Percentiles rank a stretch among this genome's conserved stretches.
Evolutionary conservation across 1,284 basidiomycete species (phyloP).

Genomic region (Sparassis latifolia): DNA sequence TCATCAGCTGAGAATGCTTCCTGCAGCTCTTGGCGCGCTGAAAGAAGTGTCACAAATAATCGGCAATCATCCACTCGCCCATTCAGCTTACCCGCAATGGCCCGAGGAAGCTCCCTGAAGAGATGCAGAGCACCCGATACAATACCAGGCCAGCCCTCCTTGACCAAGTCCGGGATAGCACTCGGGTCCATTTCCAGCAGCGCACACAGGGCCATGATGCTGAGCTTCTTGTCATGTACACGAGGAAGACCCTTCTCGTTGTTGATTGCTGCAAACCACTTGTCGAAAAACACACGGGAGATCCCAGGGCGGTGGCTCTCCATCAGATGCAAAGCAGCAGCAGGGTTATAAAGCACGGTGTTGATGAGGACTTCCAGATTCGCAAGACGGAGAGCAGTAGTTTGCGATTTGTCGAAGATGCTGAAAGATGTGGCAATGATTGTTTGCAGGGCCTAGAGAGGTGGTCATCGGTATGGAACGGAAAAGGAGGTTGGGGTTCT

Average conservation of each 20-base stretch:
- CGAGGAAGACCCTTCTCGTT: slow-evolving; percentile 60
- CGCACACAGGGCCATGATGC: slow-evolving; percentile 68
- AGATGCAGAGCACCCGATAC: slow-evolving; percentile 62
- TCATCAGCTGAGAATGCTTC: slow-evolving; percentile 48
- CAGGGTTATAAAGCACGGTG: slow-evolving; percentile 80
- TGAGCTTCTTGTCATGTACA: slow-evolving; percentile 90
- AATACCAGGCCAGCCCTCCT: slow-evolving; percentile 70
- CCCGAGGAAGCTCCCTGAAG: slow-evolving; percentile 71
- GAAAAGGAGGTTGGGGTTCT: slow-evolving; percentile 13
- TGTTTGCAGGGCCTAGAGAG: slow-evolving; percentile 37
- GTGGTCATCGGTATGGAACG: not conserved
- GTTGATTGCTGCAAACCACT: slow-evolving; percentile 72
- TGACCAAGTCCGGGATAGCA: slow-evolving; percentile 50
- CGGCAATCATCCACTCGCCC: too few relatives aligned
- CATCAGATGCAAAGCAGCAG: slow-evolving; percentile 70
- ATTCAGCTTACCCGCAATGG: slow-evolving; percentile 61
- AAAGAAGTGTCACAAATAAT: not conserved
- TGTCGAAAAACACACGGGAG: slow-evolving; percentile 70
- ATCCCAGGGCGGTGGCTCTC: slow-evolving; percentile 53
- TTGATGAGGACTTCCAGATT: slow-evolving; percentile 83
- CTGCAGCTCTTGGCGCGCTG: slow-evolving; percentile 65
- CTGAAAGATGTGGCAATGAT: slow-evolving; percentile 60
- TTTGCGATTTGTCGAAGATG: slow-evolving; percentile 53
- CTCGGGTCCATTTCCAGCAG: slow-evolving; percentile 62
- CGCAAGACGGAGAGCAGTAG: slow-evolving; percentile 63